A percentile compares a stretch with the other conserved stretches of the same genome.
phyloP scores from a whole-genome alignment of 495 filamentous ascomycete genomes.

The Neurospora sp. region DNA sequence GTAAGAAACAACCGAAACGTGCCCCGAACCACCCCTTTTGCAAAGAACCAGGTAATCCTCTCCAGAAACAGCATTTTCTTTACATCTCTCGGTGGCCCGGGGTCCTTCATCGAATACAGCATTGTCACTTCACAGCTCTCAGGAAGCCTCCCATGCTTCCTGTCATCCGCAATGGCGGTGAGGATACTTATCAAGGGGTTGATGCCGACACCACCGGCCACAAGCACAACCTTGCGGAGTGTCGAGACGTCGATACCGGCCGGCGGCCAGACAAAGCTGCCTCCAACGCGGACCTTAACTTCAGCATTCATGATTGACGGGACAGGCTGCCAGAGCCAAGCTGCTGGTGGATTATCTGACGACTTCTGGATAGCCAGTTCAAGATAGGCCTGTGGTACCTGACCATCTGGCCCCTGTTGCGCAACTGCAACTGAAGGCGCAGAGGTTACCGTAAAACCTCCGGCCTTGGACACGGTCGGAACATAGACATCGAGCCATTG shows the following conservation, averaged over 20 bases:
- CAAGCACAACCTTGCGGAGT: slow-evolving; percentile 53
- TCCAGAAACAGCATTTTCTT: slow-evolving; percentile 34
- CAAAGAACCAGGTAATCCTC: slow-evolving; percentile 28
- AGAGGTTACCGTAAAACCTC: slow-evolving; percentile 84
- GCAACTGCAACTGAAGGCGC: slow-evolving; percentile 40
- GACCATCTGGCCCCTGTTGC: slow-evolving; percentile 47
- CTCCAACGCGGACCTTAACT: slow-evolving; percentile 62
- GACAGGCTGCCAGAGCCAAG: slow-evolving; percentile 58
- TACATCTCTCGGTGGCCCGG: slow-evolving; percentile 10
- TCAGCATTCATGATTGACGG: slow-evolving; percentile 44
- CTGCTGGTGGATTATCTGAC: slow-evolving; percentile 39
- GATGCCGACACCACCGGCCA: slow-evolving; percentile 79
- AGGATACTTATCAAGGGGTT: slow-evolving; percentile 53
- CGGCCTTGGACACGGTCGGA: slow-evolving; percentile 54
- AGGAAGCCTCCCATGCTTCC: neutral
- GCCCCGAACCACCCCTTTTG: slow-evolving; percentile 14
- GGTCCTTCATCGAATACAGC: slow-evolving; percentile 32
- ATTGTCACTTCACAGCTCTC: slow-evolving; percentile 8
- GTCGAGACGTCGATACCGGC: slow-evolving; percentile 24
- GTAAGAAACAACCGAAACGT: slow-evolving; percentile 28
- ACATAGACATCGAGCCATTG: slow-evolving; percentile 87
- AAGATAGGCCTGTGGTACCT: slow-evolving; percentile 1
- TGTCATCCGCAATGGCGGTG: slow-evolving; percentile 20
- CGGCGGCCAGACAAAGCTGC: slow-evolving; percentile 68
- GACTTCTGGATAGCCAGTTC: slow-evolving; percentile 23